Conservation (phyloP, 73 alveolate species). For the Paramecium tetraurelia region DNA sequence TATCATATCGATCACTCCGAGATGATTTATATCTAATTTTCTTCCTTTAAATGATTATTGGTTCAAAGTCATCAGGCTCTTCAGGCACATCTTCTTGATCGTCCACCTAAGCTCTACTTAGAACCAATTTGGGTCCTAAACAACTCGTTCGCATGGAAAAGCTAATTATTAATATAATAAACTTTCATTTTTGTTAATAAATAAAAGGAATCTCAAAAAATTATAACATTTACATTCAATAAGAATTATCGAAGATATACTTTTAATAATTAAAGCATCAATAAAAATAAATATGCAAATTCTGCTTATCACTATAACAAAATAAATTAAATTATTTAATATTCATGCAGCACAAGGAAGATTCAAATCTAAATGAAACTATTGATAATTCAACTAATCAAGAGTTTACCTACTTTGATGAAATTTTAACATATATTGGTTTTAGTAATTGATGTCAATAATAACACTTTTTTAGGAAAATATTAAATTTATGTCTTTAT, state of each 20-base stretch:
- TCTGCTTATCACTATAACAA: background rate
- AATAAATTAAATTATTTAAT: background rate
- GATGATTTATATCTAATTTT: background rate
- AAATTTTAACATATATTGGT: background rate
- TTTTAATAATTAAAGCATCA: background rate
- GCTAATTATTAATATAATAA: background rate
- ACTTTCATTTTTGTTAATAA: background rate
- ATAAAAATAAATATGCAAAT: background rate
- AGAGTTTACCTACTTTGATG: background rate
- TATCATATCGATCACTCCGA: background rate
- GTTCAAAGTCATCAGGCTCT: conserved; percentile 33
- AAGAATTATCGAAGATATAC: background rate
- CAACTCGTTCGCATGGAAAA: background rate
- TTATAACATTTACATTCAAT: background rate
- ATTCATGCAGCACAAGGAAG: background rate
- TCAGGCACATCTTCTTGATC: conserved; percentile 13
- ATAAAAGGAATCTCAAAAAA: background rate
- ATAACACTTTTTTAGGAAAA: background rate
- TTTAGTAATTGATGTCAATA: background rate
- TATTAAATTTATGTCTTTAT: background rate
- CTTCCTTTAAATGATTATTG: background rate
- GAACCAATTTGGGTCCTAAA: background rate
- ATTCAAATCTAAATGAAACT: background rate
- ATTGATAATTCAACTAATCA: background rate
- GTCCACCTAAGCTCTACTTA: background rate